Base-by-base conservation (phyloP, 1,139 yeast genomes). In the Sugiyamaella xylanicola region DNA sequence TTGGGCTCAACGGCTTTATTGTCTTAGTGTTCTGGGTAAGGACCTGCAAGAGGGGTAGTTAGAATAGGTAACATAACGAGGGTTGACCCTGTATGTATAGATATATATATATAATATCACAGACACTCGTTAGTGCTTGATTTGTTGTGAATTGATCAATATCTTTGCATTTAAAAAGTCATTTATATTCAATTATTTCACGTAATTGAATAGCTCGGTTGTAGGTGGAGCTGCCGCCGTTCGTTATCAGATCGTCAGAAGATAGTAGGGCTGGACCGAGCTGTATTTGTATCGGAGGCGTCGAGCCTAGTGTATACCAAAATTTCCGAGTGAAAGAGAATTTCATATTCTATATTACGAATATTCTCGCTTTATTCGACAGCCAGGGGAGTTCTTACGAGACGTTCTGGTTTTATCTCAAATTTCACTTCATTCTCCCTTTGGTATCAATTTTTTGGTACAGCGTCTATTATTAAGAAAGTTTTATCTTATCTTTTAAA, bases 401-500 rank as follows among this genome's bases (percentile, higher is more conserved):
- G n/a, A n/a, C n/a, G n/a, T n/a, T n/a, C n/a, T n/a, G n/a, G n/a
- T n/a, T n/a, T n/a, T n/a, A n/a, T 25, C 32, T 25, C 32, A 25
- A 25, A 25, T 7, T 25, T 7, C 32, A 7, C 11, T 11, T 11
- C 11, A 7, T 25, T 5, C 32, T 25, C 32, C 11, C 11, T 25
- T 5, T 25, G 32, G 5, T 25, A 25, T 25, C 11, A 5, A 15
- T 32, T 32, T n/a, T 32, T 8, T 8, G 37, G 37, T n/a, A n/a
- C n/a, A n/a, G n/a, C n/a, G n/a, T n/a, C n/a, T n/a, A 8, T 32
- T 32, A 32, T 32, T 32, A n/a, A n/a, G 15, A 25, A 35, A 35
- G 7, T n/a, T 16, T 8, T 42, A 42, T 42, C 45, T 42, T 42
- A 42, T 42, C 45, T 42, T 42, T 42, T 42, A 22, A 42, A 16